Conservation (phyloP, 768 basidiomycete species). For the Mycena galopus region DNA sequence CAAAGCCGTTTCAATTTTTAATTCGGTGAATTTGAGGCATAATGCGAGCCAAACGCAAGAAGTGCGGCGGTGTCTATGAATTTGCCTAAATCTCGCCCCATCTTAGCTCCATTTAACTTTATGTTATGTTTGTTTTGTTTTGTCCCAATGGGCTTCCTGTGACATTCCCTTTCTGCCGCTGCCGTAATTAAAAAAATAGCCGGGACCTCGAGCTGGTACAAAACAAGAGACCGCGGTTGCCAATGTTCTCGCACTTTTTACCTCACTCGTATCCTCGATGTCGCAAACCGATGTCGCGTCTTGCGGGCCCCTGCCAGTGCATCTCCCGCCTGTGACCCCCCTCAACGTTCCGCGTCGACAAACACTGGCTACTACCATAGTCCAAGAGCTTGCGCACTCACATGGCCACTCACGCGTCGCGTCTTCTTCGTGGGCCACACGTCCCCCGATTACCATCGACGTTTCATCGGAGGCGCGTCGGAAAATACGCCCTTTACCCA, state of each 20-base stretch:
- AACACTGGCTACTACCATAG: not conserved
- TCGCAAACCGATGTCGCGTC: conserved; percentile 2
- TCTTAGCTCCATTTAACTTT: not conserved
- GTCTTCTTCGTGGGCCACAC: conserved; percentile 13
- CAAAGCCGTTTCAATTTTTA: no score
- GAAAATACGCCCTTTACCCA: conserved; percentile 34
- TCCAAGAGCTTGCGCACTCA: not conserved
- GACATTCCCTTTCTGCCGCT: not conserved
- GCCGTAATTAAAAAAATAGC: not conserved
- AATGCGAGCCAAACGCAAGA: not conserved
- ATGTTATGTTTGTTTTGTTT: not conserved
- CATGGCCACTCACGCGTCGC: not conserved
- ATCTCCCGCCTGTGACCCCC: conserved; percentile 9
- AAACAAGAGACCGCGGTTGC: conserved; percentile 8
- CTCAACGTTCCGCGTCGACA: conserved; percentile 20
- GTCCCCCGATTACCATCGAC: conserved; percentile 8
- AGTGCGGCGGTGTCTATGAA: not conserved
- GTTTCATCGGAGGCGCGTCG: conserved; percentile 3
- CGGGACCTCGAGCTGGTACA: not conserved
- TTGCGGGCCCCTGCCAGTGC: not conserved
- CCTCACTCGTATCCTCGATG: not conserved
- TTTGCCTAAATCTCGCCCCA: not conserved
- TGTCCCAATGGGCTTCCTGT: not conserved
- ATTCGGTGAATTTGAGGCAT: not conserved
- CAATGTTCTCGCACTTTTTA: not conserved